A percentile compares a stretch with the other conserved stretches of the same genome.
These are phyloP conservation scores for Monosporascus sp. DNA, from an alignment of 2,329 filamentous ascomycete species.

Conservation along the genomic window DNA sequence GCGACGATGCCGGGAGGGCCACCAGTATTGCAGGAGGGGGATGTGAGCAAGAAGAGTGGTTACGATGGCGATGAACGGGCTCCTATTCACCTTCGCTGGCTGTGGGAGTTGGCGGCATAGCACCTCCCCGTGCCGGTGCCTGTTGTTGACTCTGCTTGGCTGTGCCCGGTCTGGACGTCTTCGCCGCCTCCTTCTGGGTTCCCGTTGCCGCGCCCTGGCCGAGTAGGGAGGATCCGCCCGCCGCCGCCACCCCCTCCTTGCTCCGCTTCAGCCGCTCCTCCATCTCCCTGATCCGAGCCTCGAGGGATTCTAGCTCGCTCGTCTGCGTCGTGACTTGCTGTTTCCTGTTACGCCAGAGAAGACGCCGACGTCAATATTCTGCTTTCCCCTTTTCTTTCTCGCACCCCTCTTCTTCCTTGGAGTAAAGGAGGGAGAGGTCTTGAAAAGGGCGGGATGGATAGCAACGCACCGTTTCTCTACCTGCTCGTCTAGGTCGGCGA, in stretches of 20 bases:
- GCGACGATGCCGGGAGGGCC: constrained; percentile 22
- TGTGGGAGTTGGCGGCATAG: constrained; percentile 55
- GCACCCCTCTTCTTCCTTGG: not conserved
- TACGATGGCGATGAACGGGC: constrained; percentile 23
- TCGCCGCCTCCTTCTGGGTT: constrained; percentile 23
- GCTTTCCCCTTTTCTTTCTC: not conserved
- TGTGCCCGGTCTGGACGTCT: constrained; percentile 47
- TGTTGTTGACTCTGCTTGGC: constrained; percentile 41
- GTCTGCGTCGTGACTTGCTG: constrained; percentile 68
- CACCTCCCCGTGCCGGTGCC: constrained; percentile 46
- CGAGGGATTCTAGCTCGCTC: constrained; percentile 79
- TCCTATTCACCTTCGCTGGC: constrained; percentile 59
- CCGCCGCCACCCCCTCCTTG: constrained; percentile 10
- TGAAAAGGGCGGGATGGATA: not conserved
- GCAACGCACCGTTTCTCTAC: constrained; percentile 75
- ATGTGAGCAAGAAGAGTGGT: not conserved
- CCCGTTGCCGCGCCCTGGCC: constrained; percentile 21
- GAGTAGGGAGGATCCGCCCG: constrained; percentile 13
- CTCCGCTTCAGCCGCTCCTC: constrained; percentile 64
- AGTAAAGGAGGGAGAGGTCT: not conserved
- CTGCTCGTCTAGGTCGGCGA: constrained; percentile 68
- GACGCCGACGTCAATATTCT: not conserved
- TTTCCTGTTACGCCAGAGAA: constrained; percentile 53
- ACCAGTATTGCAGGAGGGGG: constrained; percentile 17
- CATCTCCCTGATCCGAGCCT: constrained; percentile 77